Base-by-base conservation (phyloP, 2,329 filamentous ascomycete genomes). In the Penicillium hesseltinei region DNA sequence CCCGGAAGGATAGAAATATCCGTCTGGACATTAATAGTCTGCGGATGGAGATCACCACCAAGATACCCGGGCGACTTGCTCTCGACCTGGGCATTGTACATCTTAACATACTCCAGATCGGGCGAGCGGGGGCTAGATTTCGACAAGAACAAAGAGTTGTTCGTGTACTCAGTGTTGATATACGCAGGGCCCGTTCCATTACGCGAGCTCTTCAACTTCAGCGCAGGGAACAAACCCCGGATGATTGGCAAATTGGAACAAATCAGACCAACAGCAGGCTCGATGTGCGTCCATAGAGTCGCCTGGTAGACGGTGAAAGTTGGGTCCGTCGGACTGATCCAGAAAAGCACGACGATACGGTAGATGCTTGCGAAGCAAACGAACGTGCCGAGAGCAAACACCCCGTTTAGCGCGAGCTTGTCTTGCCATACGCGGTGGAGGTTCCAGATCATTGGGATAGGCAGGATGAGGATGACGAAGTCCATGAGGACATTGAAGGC, bases 341-440 rank as follows among this genome's bases (percentile, higher is more conserved):
- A 73, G 57, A 71, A 73, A 17, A 74, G 68, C 0, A 72, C 71
- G 38, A 74, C 66, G 47, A 75, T 69, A 36, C 72, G 69, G 58
- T 73, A 71, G 49, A 74, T 70, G 45, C 69, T 72, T 4, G 71
- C 71, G 56, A 75, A 70, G 61, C 69, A 72, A 58, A 73, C 70
- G 52, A 73, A 71, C n/a, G 49, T 54, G 19, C 70, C 70, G 5
- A 73, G 57, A 0, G 70, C 70, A 38, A 72, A 65, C 19, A 72
- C 70, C 8, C 66, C 70, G 50, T 70, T 72, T 10, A 73, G 55
- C 4, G 70, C 70, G 36, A 73, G 69, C 48, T 72, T 73, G 40
- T 73, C 70, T 61, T 72, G 70, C 70, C 70, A 73, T 13, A 65
- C 61, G 8, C 69, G 64, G 47, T 72, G 71, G 3, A 73, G 66